Base-by-base conservation (phyloP, 768 basidiomycete genomes). In the Favolaschia claudopus region DNA sequence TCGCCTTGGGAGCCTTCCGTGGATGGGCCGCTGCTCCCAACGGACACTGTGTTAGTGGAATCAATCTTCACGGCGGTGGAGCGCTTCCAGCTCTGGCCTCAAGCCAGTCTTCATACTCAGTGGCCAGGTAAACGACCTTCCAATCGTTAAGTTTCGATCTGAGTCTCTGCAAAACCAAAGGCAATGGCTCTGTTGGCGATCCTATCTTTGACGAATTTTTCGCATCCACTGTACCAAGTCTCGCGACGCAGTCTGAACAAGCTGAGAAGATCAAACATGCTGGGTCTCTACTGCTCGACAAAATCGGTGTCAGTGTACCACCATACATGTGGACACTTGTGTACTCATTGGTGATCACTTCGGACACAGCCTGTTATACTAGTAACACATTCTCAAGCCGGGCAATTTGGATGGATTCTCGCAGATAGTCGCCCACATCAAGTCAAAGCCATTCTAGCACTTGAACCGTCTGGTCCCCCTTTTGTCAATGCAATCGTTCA, bases 391-490 rank as follows among this genome's bases (percentile, higher is more conserved):
- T 78, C 77, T 2, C 77, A 78, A 53, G 64, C 73, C 14, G 77
- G 77, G 6, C 57, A 47, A 14, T 67, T 74, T 24, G 75, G 76
- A 39, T 78, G 77, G 77, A 69, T 74, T 20, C 50, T 78, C 32
- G 77, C 65, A 10, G 77, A 78, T 39, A 54, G 67, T 5, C 72
- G 75, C 14, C 76, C 77, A 8, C 57, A 60, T 34, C 60, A 70
- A 40, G 69, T 78, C 24, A 74, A 70, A 48, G 75, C 71, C 25
- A 76, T 78, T 28, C 66, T 78, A 17, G 74, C 77, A 10, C 66
- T 78, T 34, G 77, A 78, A 56, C 77, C 77, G 10, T 60, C 25
- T 4, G 77, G 77, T 0, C 77, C 77, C 7, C 77, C 77, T 2
- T 77, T 78, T 69, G 68, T 70, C 43, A 59, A 62, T 20, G 66